Base-by-base conservation (phyloP, 768 basidiomycete species). In the Calocybe cyanea region DNA sequence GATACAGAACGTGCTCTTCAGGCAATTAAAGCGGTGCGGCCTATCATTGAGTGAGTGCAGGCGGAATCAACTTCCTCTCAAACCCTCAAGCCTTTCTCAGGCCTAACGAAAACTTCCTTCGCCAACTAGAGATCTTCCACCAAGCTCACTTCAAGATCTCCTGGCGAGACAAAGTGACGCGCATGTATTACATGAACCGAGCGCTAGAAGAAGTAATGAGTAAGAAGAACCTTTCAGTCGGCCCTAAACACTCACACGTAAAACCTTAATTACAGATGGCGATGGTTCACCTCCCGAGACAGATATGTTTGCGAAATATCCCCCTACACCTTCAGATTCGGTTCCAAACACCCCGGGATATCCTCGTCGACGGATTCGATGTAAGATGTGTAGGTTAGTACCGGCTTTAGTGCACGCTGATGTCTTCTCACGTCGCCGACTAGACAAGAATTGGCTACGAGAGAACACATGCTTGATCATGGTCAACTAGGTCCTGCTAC, bases 401-500 rank as follows among this genome's bases (percentile, higher is more conserved):
- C 10, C 31, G n/a, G n/a, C n/a, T n/a, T n/a, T n/a, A n/a, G n/a
- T 30, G 19, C 2, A 17, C 35, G 0, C 15, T 7, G 11, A 4
- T 14, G n/a, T 2, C 24, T 28, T 21, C 7, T 11, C 33, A 0
- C 25, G 5, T 11, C n/a, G 11, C 6, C 25, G 25, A 5, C 25
- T 28, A 85, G 91, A 57, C 83, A 85, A 48, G 90, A 92, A 56
- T 74, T 97, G 11, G 93, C 93, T 0, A 79, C 88, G 0, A 75
- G 87, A n/a, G 91, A 93, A 59, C 89, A 96, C 60, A 92, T 97
- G 88, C 77, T 92, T 38, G 87, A 92, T 61, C 92, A 94, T 56
- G 86, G 85, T 4, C 86, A 90, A 56, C 66, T 87, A 3, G 84
- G 83, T 2, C 79, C 84, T 8, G 71, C 80, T 1, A 87, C 85